Percentiles rank a stretch among this genome's conserved stretches.
These are phyloP conservation scores for Cokeromyces recurvatus DNA, from an alignment of 371 early-diverging fungal genomes.

Conservation along the genomic window DNA sequence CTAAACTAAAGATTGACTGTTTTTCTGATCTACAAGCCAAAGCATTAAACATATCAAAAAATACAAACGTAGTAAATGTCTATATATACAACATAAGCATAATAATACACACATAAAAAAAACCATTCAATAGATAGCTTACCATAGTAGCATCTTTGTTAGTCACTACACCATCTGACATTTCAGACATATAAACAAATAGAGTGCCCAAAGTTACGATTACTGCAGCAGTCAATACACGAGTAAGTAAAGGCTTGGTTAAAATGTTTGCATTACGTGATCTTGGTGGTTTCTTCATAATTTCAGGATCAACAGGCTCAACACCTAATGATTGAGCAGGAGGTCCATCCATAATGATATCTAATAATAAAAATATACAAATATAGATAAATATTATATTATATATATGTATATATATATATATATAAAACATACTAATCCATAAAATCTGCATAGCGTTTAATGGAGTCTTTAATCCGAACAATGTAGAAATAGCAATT, in stretches of 20 bases:
- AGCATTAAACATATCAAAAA: slow-evolving; percentile 95
- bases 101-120: neutral
- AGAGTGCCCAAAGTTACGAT: slow-evolving; percentile 88
- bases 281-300: slow-evolving; percentile 83
- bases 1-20: slow-evolving; percentile 77
- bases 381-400: neutral
- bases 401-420: too few species aligned
- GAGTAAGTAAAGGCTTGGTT: slow-evolving; percentile 63
- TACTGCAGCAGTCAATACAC: slow-evolving; percentile 76
- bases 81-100: slow-evolving; percentile 12
- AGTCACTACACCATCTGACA: slow-evolving; percentile 73
- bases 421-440: slow-evolving; percentile 77
- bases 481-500: slow-evolving; percentile 82
- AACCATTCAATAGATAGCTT: slow-evolving; percentile 8
- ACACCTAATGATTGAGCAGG: slow-evolving; percentile 90
- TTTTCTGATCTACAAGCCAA: slow-evolving; percentile 85
- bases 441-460: slow-evolving; percentile 98
- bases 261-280: slow-evolving; percentile 71
- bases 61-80: slow-evolving; percentile 95
- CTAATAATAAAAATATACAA: slow-evolving; percentile 27
- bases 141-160: slow-evolving; percentile 91
- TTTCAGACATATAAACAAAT: slow-evolving; percentile 72
- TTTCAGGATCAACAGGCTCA: slow-evolving; percentile 78
- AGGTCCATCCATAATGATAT: slow-evolving; percentile 92
- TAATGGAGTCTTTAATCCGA: slow-evolving; percentile 86